Evolutionary conservation across 257 asterid species (phyloP).

Genomic region (Coffea canephora): DNA sequence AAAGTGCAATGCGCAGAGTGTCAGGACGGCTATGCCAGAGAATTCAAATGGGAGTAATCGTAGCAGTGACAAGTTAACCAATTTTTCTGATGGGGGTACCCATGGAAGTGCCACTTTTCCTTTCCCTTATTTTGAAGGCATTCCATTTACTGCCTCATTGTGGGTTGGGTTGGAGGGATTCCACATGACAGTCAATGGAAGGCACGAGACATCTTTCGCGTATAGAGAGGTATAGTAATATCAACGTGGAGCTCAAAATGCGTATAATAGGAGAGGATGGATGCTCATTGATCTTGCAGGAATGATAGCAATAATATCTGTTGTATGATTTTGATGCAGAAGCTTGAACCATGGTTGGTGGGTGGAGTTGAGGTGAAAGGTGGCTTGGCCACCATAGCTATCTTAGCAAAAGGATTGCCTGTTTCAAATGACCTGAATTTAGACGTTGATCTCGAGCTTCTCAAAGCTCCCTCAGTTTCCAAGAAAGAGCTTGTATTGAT

Average conservation of each 20-base stretch:
- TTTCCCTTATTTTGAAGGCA: constrained; percentile 76
- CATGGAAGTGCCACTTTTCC: constrained; percentile 51
- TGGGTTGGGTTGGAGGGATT: constrained; percentile 95
- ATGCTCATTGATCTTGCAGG: not conserved
- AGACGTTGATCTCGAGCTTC: constrained; percentile 52
- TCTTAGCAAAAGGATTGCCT: constrained; percentile 87
- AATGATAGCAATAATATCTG: constrained; percentile 7
- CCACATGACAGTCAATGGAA: constrained; percentile 93
- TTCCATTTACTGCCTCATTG: constrained; percentile 83
- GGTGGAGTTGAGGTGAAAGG: constrained; percentile 66
- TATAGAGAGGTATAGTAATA: constrained; percentile 61
- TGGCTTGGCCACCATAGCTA: constrained; percentile 55
- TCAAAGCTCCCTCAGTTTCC: constrained; percentile 55
- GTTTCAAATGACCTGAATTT: constrained; percentile 62
- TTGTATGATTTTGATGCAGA: constrained; percentile 40
- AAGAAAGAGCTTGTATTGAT: constrained; percentile 53
- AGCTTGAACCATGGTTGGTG: constrained; percentile 93
- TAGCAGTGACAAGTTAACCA: constrained; percentile 33
- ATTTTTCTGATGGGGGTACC: constrained; percentile 50
- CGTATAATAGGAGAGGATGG: not conserved
- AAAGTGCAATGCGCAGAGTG: constrained; percentile 59
- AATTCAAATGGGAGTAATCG: constrained; percentile 41
- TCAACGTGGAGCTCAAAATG: not conserved
- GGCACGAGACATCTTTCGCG: constrained; percentile 85
- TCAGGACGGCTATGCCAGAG: constrained; percentile 32